Percentiles rank a stretch among this genome's conserved stretches.
These are phyloP conservation scores for cucumber (Cucumis sativus) DNA, from an alignment of 306 rosid species.

Conservation along the genomic window DNA sequence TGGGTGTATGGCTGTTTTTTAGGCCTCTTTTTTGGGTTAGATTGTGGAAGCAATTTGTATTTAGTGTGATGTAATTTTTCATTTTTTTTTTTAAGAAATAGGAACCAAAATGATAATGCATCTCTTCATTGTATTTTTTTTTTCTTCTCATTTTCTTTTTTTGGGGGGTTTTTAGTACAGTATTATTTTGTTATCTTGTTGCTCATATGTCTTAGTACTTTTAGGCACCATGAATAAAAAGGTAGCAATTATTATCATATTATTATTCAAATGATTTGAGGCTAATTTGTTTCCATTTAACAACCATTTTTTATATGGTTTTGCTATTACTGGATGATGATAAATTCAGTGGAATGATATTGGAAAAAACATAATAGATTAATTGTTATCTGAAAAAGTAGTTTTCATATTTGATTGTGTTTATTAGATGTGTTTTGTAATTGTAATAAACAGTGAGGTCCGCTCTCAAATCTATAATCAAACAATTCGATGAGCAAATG, in stretches of 20 bases:
- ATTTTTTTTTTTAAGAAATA: not conserved
- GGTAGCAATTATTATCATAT: not conserved
- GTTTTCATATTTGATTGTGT: too few relatives aligned
- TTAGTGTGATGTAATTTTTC: slow-evolving; percentile 23
- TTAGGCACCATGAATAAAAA: not conserved
- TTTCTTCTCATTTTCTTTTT: not conserved
- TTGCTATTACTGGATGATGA: not conserved
- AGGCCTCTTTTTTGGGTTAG: slow-evolving; percentile 30
- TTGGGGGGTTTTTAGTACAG: not conserved
- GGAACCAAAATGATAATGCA: slow-evolving; percentile 3
- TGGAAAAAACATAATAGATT: too few relatives aligned
- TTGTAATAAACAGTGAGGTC: too few relatives aligned
- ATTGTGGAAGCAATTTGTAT: slow-evolving; percentile 24
- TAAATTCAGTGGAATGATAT: not conserved
- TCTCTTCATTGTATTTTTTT: slow-evolving; percentile 5
- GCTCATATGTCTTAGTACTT: not conserved
- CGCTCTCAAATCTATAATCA: too few relatives aligned
- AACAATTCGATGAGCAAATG: too few relatives aligned
- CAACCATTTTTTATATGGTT: not conserved
- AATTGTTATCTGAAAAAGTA: too few relatives aligned
- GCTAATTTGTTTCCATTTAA: not conserved
- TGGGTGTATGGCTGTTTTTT: slow-evolving; percentile 33
- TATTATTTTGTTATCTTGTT: not conserved
- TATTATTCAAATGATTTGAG: not conserved
- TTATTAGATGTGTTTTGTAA: too few relatives aligned